A percentile compares a stretch with the other conserved stretches of the same genome.
Conservation (phyloP, 2,329 filamentous ascomycete genomes). For the Huntiella omanensis region DNA sequence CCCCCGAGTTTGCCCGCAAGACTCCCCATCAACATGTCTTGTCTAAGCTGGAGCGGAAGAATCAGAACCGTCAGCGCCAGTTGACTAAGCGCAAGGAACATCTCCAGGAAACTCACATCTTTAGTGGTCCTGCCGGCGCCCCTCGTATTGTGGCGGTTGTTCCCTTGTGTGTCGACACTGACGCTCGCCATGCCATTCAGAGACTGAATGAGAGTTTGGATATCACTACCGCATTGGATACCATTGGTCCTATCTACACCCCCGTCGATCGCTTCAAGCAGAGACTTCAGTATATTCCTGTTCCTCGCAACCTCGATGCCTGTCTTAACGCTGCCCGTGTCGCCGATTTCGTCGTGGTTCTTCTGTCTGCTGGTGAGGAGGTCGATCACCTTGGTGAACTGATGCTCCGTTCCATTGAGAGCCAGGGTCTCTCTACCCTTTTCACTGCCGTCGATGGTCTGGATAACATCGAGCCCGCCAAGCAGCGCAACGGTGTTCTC, state of each 20-base stretch:
- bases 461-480: constrained; percentile 58
- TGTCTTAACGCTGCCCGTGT: constrained; percentile 72
- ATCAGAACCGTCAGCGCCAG: constrained; percentile 84
- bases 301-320: constrained; percentile 52
- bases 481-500: constrained; percentile 57
- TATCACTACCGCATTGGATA: constrained; percentile 44
- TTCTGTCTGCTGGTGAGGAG: constrained; percentile 66
- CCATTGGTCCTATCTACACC: constrained; percentile 39
- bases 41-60: constrained; percentile 89
- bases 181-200: constrained; percentile 46
- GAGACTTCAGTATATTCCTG: constrained; percentile 68
- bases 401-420: constrained; percentile 71
- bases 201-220: constrained; percentile 65
- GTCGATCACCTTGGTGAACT: constrained; percentile 72
- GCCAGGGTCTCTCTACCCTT: constrained; percentile 87
- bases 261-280: constrained; percentile 86
- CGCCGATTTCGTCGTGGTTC: constrained; percentile 78
- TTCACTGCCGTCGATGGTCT: constrained; percentile 68
- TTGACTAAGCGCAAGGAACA: constrained; percentile 69
- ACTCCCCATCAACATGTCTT: constrained; percentile 92
- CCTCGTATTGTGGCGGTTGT: constrained; percentile 78
- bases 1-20: constrained; percentile 54
- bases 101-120: constrained; percentile 59
- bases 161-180: constrained; percentile 57
- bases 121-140: constrained; percentile 70